These are phyloP conservation scores for Arabidopsis suecica DNA, from an alignment of 345 rosid species.

Conservation along the genomic window DNA sequence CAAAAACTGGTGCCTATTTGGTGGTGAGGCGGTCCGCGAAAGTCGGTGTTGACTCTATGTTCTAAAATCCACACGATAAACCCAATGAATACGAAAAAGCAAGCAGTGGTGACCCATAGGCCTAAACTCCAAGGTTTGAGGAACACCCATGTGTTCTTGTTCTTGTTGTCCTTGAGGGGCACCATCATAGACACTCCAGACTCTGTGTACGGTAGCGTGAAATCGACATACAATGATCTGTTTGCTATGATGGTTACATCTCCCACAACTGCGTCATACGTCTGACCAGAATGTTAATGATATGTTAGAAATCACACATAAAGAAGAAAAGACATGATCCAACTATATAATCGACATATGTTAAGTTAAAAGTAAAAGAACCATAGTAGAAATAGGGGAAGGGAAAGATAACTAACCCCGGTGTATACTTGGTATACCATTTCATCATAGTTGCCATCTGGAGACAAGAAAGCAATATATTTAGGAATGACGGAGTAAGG, in stretches of 20 bases:
- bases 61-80: conserved; percentile 75
- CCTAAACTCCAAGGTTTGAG: conserved; percentile 64
- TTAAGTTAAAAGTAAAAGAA: neutral
- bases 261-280: conserved; percentile 69
- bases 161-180: conserved; percentile 44
- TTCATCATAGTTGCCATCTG: conserved; percentile 44
- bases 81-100: conserved; percentile 63
- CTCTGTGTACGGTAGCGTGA: conserved; percentile 70
- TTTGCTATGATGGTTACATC: conserved; percentile 59
- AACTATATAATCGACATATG: neutral
- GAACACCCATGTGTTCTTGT: conserved; percentile 68
- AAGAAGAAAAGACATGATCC: neutral
- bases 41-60: conserved; percentile 69
- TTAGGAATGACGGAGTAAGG: conserved; percentile 41
- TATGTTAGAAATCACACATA: neutral
- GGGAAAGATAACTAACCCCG: conserved; percentile 47
- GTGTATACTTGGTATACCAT: conserved; percentile 45
- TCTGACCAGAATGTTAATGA: conserved; percentile 37
- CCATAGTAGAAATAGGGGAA: neutral
- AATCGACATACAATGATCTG: conserved; percentile 63
- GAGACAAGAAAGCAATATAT: conserved; percentile 25
- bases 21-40: conserved; percentile 50
- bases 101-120: conserved; percentile 62
- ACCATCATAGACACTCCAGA: conserved; percentile 81
- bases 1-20: conserved; percentile 46